Conservation (phyloP, 805 yeast genomes). For the Ogataea thermomethanolica region DNA sequence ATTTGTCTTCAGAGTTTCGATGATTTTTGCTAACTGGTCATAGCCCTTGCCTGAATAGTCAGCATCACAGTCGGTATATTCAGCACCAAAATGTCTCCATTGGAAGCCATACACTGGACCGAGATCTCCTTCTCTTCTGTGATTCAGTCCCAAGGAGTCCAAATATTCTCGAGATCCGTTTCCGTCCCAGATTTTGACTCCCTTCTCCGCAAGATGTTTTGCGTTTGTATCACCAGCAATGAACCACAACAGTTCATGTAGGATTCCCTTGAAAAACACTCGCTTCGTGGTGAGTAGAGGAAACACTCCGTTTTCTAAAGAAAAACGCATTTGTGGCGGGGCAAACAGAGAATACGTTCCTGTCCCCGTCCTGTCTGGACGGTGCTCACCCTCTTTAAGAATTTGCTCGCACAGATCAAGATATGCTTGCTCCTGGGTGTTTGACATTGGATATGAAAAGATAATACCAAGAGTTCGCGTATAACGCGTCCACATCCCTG, state of each 20-base stretch:
- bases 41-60: constrained; percentile 86
- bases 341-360: constrained; percentile 91
- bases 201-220: constrained; percentile 68
- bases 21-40: constrained; percentile 82
- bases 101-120: constrained; percentile 99
- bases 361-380: constrained; percentile 97
- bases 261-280: constrained; percentile 84
- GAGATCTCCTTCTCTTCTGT: constrained; percentile 87
- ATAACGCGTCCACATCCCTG: constrained; percentile 4
- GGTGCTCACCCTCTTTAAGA: constrained; percentile 77
- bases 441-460: constrained; percentile 18
- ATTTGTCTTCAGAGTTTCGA: constrained; percentile 73
- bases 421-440: constrained; percentile 77
- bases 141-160: constrained; percentile 73
- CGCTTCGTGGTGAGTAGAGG: constrained; percentile 92
- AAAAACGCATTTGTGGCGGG: constrained; percentile 92
- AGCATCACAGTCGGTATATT: constrained; percentile 78
- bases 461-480: constrained; percentile 2
- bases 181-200: constrained; percentile 99
- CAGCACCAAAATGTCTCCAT: constrained; percentile 99
- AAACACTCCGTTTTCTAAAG: constrained; percentile 63
- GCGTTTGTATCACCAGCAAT: constrained; percentile 88
- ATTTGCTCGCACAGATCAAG: constrained; percentile 76
- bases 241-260: constrained; percentile 92
- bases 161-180: constrained; percentile 91